Conservation (phyloP, 2,329 filamentous ascomycete species). For the Eurotiales sp. region DNA sequence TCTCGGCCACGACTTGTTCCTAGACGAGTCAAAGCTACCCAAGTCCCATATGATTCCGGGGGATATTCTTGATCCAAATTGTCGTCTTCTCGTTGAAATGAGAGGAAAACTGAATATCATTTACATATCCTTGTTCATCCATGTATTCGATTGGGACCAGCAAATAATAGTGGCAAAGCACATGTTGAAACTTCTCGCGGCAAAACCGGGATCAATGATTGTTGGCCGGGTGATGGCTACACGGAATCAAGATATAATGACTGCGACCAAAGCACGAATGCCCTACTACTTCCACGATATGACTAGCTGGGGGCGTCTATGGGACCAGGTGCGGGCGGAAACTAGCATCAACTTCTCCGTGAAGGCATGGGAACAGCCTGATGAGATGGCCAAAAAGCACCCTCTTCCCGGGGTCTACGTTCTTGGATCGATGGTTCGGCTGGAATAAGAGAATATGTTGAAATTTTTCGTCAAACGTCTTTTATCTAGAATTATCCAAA, state of each 20-base stretch:
- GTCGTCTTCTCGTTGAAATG: conserved; percentile 23
- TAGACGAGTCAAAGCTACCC: conserved; percentile 47
- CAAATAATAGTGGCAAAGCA: conserved; percentile 29
- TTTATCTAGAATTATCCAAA: too few species aligned
- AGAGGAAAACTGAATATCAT: conserved; percentile 34
- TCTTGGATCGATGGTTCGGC: too few species aligned
- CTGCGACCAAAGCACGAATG: background rate
- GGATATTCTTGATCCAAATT: conserved; percentile 35
- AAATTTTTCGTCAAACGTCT: too few species aligned
- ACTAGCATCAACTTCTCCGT: background rate
- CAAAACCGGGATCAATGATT: conserved; percentile 21
- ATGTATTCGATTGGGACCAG: conserved; percentile 36
- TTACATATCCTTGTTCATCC: conserved; percentile 40
- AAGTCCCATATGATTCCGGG: conserved; percentile 48
- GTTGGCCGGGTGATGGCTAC: conserved; percentile 20
- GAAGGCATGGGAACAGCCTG: too few species aligned
- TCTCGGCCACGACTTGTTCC: conserved; percentile 63
- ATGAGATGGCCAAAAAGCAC: too few species aligned
- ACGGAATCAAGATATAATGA: background rate
- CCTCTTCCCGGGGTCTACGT: too few species aligned
- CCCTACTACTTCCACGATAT: background rate
- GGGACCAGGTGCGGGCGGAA: background rate
- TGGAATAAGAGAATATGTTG: too few species aligned
- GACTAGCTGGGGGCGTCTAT: background rate
- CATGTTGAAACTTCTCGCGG: conserved; percentile 28